Conservation (phyloP, 352 stramenopile species). For the Globisporangium viniferum region DNA sequence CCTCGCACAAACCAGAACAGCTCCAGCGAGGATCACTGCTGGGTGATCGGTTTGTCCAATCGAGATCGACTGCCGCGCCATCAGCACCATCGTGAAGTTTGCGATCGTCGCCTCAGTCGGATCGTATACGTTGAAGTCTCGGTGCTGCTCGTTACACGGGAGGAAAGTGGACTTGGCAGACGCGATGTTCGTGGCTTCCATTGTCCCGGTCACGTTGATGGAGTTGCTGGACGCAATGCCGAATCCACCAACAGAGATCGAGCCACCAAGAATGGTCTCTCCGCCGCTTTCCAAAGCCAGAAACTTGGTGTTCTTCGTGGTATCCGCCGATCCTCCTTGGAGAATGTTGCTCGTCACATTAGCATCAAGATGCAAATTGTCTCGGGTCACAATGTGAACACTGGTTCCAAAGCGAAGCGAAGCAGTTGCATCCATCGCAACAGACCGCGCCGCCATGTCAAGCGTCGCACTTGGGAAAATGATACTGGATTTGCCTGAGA, state of each 20-base stretch:
- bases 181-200: constrained; percentile 42
- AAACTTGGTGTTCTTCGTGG: constrained; percentile 26
- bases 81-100: constrained; percentile 68
- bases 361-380: constrained; percentile 49
- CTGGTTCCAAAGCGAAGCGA: constrained; percentile 38
- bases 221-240: constrained; percentile 49
- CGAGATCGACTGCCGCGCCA: constrained; percentile 49
- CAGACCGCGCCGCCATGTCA: constrained; percentile 34
- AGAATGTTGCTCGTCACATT: constrained; percentile 38
- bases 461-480: constrained; percentile 36
- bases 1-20: constrained; percentile 58
- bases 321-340: constrained; percentile 5
- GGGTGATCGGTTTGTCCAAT: constrained; percentile 35
- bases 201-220: constrained; percentile 40
- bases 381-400: constrained; percentile 37
- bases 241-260: constrained; percentile 43
- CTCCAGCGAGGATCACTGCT: constrained; percentile 40
- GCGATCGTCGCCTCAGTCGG: constrained; percentile 10
- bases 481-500: constrained; percentile 37
- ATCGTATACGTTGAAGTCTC: constrained; percentile 16
- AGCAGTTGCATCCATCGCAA: constrained; percentile 53
- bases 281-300: constrained; percentile 49
- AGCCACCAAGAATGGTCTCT: constrained; percentile 50
- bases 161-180: constrained; percentile 42
- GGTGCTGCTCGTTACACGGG: constrained; percentile 46